Evolutionary conservation across 139 green algal species (phyloP).

Genomic region (Ettlia oleoabundans): DNA sequence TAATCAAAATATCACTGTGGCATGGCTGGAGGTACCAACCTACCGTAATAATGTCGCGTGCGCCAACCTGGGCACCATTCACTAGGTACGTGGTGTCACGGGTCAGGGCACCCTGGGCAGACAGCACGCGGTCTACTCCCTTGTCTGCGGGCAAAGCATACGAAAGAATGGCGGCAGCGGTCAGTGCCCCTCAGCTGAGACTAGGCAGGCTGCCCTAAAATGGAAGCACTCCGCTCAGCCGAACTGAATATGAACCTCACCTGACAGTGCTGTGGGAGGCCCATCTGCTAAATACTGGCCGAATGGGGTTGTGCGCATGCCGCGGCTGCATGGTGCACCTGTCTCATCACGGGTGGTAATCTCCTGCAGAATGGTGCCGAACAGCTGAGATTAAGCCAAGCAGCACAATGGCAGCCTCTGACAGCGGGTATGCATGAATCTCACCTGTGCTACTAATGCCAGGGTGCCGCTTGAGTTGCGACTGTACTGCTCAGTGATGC

Average conservation of each 20-base stretch:
- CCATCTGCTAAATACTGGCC: conserved; percentile 69
- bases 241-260: not conserved
- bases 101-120: conserved; percentile 70
- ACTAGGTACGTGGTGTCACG: conserved; percentile 85
- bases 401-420: no score
- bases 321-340: conserved; percentile 44
- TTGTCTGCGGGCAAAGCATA: conserved; percentile 56
- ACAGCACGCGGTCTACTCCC: conserved; percentile 76
- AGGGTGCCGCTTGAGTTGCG: conserved; percentile 59
- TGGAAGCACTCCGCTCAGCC: no score
- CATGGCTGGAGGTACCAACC: not conserved
- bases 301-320: conserved; percentile 38
- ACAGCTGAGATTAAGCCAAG: not conserved
- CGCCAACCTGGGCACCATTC: conserved; percentile 75
- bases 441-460: conserved; percentile 80
- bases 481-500: conserved; percentile 63
- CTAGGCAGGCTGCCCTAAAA: no score
- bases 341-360: conserved; percentile 72
- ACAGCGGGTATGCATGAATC: no score
- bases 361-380: conserved; percentile 47
- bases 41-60: conserved; percentile 74
- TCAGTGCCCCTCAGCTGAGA: no score
- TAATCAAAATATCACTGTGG: not conserved
- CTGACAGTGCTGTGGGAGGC: conserved; percentile 85
- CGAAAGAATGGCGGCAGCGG: no score